Evolutionary conservation across 805 yeast species (phyloP).

Genomic region (Cyberlindnera subsufficiens): DNA sequence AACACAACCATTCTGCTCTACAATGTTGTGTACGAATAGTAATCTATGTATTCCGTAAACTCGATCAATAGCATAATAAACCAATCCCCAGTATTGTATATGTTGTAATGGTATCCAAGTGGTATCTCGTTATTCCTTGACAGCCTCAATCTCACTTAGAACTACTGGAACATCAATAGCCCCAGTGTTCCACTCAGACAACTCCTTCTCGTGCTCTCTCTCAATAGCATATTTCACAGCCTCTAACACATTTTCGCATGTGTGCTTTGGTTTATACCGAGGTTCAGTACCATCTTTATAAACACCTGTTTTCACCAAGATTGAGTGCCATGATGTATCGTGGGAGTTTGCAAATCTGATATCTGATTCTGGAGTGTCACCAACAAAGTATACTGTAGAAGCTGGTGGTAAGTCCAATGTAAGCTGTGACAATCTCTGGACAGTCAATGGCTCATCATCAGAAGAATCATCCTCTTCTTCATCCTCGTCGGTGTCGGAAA

Average conservation of each 20-base stretch:
- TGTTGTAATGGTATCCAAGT: not conserved
- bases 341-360: conserved; percentile 84
- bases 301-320: conserved; percentile 82
- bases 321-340: conserved; percentile 80
- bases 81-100: not conserved
- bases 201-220: conserved; percentile 68
- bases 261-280: conserved; percentile 71
- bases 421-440: conserved; percentile 38
- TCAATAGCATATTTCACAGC: conserved; percentile 82
- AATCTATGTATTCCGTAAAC: not conserved
- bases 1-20: not conserved
- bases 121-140: not conserved
- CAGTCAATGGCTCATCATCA: conserved; percentile 39
- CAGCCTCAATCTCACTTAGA: conserved; percentile 33
- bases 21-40: not conserved
- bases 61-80: not conserved
- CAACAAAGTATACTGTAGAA: conserved; percentile 81
- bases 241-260: conserved; percentile 68
- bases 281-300: conserved; percentile 77
- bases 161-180: conserved; percentile 45
- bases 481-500: conserved; percentile 20
- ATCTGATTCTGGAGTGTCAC: conserved; percentile 88
- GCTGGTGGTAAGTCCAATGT: conserved; percentile 69
- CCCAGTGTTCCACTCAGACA: conserved; percentile 68
- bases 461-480: conserved; percentile 24